Base-by-base conservation (phyloP, 2,329 filamentous ascomycete species). In the Aspergillus luchuensis region DNA sequence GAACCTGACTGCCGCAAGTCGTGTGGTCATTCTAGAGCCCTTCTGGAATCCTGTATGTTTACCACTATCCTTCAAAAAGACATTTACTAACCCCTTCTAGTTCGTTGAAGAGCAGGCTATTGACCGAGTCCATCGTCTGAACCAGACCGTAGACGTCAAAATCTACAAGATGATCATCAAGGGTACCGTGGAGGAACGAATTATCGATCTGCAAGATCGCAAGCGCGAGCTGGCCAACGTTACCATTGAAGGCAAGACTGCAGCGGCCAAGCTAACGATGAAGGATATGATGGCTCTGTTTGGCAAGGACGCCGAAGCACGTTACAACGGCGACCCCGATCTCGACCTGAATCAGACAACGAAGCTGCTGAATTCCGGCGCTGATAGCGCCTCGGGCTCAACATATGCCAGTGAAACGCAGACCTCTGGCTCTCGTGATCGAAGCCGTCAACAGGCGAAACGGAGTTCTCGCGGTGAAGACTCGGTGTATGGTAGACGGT, bases 71-170 rank as follows among this genome's bases (percentile, higher is more conserved):
- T 47, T 57, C 28, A 21, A n/a, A 30, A 17, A 13, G 67, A 39
- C 11, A 25, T 13, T 63, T 60, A 51, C 66, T 72, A 56, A 66
- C 39, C 25, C 11, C 13, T 49, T 50, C 55, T 58, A 91, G 85
- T 99, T 99, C 72, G 92, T 99, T 36, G 95, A 99, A 81, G 95
- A 99, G 76, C 95, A 99, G 82, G 95, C 95, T 52, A 99, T 99
- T 68, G 95, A 99, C 77, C 92, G 95, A 57, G 95, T 99, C 25
- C 95, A 99, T 74, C 92, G 95, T n/a, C 89, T 99, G 56, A 98
- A 96, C 43, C 95, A 99, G 78, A 97, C 92, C 1, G 85, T 94
- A 43, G 93, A 98, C 72, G 95, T 99, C 36, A 87, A 94, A 58
- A 92, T 99, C 64, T 99, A 97, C 82, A 96, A 95, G 71, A 86